Conservation (phyloP, 1,284 basidiomycete genomes). For the Prillingera fragicola region DNA sequence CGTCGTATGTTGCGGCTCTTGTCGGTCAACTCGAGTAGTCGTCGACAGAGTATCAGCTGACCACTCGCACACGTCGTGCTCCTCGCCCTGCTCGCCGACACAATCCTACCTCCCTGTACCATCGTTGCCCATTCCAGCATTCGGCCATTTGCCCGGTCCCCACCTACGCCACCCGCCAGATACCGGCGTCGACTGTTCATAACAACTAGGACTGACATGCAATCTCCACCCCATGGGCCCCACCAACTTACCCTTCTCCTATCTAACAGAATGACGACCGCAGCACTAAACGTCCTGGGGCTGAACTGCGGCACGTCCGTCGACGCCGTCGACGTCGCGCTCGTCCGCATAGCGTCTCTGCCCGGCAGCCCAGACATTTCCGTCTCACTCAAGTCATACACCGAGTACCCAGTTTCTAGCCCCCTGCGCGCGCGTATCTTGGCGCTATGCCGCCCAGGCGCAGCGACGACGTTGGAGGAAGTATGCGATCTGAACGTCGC, state of each 20-base stretch:
- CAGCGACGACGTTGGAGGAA: conserved; percentile 7
- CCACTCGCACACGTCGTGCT: no score
- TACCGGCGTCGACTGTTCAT: no score
- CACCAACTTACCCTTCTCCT: background rate
- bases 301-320: conserved; percentile 26
- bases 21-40: no score
- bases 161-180: no score
- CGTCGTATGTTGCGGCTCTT: no score
- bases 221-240: background rate
- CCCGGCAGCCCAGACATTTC: conserved; percentile 8
- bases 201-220: no score
- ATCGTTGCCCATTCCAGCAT: no score
- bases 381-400: conserved; percentile 4
- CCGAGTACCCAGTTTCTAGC: conserved; percentile 7
- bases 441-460: background rate
- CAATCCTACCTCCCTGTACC: no score
- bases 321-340: conserved; percentile 6
- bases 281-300: conserved; percentile 14
- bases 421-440: background rate
- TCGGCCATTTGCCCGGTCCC: no score
- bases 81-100: no score
- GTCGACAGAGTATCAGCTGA: no score
- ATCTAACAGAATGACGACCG: background rate
- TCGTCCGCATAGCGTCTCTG: background rate
- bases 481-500: conserved; percentile 15